Conservation (phyloP, 2,329 filamentous ascomycete genomes). For the Pyricularia grisea region DNA sequence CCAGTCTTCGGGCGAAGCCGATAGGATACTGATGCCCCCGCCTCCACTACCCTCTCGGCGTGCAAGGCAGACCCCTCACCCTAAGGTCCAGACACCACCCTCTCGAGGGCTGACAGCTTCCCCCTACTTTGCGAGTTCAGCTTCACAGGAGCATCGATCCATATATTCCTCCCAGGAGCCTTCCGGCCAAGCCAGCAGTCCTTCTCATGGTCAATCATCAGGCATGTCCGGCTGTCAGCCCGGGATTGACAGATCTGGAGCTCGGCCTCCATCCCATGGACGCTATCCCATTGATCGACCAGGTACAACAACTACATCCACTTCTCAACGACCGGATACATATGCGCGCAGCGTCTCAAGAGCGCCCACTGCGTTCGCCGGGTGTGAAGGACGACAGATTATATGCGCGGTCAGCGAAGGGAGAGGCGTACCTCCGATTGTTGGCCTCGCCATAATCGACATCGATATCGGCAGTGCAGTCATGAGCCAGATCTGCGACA, state of each 20-base stretch:
- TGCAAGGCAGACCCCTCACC: background rate
- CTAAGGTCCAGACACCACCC: background rate
- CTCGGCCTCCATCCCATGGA: background rate
- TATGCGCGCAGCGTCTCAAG: background rate
- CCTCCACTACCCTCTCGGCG: background rate
- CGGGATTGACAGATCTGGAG: background rate
- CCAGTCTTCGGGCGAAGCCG: background rate
- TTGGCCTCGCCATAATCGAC: constrained; percentile 83
- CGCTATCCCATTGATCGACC: background rate
- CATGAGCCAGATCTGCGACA: constrained; percentile 86
- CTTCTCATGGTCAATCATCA: background rate
- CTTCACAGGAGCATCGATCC: background rate
- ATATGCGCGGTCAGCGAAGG: constrained; percentile 86
- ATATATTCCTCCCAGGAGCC: background rate
- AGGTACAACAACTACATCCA: background rate
- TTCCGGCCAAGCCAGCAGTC: background rate
- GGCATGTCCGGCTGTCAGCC: background rate
- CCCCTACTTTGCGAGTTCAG: background rate
- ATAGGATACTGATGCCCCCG: background rate
- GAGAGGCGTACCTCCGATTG: constrained; percentile 73
- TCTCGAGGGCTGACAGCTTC: background rate
- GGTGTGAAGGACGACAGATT: constrained; percentile 36
- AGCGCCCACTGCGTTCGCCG: background rate
- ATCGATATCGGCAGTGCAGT: constrained; percentile 75
- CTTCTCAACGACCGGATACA: background rate